phyloP scores from a whole-genome alignment of 148 eudicot species.

The Suaeda aralocaspica region DNA sequence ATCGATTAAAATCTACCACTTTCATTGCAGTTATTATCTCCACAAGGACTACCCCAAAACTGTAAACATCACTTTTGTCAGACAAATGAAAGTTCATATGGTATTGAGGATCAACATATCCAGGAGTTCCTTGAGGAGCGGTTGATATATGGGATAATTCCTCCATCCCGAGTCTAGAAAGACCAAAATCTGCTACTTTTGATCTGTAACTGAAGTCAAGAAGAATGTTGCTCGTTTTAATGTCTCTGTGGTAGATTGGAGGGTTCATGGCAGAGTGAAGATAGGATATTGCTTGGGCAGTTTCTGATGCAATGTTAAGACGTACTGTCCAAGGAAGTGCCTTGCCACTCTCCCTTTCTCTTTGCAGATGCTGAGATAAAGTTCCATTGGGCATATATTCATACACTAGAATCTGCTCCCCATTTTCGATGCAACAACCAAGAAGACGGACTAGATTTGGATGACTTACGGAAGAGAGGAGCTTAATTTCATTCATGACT shows the following conservation, averaged over 20 bases:
- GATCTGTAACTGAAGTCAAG: conserved; percentile 50
- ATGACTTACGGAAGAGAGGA: conserved; percentile 81
- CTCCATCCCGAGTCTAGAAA: conserved; percentile 67
- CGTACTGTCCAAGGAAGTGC: conserved; percentile 72
- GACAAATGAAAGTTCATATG: conserved; percentile 83
- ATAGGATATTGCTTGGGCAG: conserved; percentile 73
- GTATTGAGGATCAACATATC: conserved; percentile 80
- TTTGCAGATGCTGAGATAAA: conserved; percentile 69
- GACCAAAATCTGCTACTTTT: conserved; percentile 87
- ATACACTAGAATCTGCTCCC: conserved; percentile 84
- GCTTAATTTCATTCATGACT: conserved; percentile 90
- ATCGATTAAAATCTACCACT: conserved; percentile 68
- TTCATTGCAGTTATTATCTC: conserved; percentile 77
- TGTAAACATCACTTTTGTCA: conserved; percentile 84
- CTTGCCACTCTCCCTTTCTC: conserved; percentile 70
- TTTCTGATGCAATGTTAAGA: conserved; percentile 67
- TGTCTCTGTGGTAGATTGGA: conserved; percentile 80
- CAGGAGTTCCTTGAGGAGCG: conserved; percentile 89
- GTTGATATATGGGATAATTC: conserved; percentile 77
- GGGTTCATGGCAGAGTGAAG: conserved; percentile 72
- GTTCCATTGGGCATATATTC: conserved; percentile 91
- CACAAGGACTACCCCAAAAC: conserved; percentile 79
- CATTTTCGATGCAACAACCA: conserved; percentile 84
- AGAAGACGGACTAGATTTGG: conserved; percentile 80
- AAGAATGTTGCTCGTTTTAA: conserved; percentile 76